A percentile compares a stretch with the other conserved stretches of the same genome.
Evolutionary conservation across 2,329 filamentous ascomycete species (phyloP).

Genomic region (Lecanicillium sp.): DNA sequence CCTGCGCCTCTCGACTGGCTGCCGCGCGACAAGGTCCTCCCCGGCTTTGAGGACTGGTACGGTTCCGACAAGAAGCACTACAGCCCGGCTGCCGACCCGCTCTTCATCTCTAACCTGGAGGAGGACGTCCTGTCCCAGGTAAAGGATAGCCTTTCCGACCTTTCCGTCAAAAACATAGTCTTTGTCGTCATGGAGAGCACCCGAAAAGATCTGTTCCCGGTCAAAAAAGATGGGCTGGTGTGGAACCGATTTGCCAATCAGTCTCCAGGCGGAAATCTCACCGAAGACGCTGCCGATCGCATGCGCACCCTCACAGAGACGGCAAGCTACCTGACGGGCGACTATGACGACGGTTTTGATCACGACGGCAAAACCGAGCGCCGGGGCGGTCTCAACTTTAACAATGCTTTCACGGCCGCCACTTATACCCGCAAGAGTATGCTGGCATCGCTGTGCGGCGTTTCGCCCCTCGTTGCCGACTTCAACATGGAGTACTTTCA

Average conservation of each 20-base stretch:
- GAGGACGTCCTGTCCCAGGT: constrained; percentile 21
- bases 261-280: constrained; percentile 21
- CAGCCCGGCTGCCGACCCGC: constrained; percentile 25
- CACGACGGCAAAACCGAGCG: constrained; percentile 10
- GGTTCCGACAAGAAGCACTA: constrained; percentile 20
- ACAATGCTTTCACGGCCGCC: constrained; percentile 29
- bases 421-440: constrained; percentile 37
- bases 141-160: constrained; percentile 15
- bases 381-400: constrained; percentile 31
- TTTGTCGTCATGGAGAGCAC: constrained; percentile 35
- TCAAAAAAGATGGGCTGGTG: constrained; percentile 31
- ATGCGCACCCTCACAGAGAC: constrained; percentile 21
- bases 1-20: constrained; percentile 18
- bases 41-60: constrained; percentile 22
- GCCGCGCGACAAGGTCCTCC: constrained; percentile 11
- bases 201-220: constrained; percentile 34
- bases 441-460: constrained; percentile 30
- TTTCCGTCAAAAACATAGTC: constrained; percentile 34
- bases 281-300: constrained; percentile 20
- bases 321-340: constrained; percentile 25
- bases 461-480: constrained; percentile 30
- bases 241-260: constrained; percentile 25
- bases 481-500: constrained; percentile 32
- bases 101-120: constrained; percentile 31
- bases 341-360: constrained; percentile 25